Evolutionary conservation across 352 stramenopile species (phyloP), one percentile per base, ranked within the genome.

Genomic region (Phytophthora sojae): DNA sequence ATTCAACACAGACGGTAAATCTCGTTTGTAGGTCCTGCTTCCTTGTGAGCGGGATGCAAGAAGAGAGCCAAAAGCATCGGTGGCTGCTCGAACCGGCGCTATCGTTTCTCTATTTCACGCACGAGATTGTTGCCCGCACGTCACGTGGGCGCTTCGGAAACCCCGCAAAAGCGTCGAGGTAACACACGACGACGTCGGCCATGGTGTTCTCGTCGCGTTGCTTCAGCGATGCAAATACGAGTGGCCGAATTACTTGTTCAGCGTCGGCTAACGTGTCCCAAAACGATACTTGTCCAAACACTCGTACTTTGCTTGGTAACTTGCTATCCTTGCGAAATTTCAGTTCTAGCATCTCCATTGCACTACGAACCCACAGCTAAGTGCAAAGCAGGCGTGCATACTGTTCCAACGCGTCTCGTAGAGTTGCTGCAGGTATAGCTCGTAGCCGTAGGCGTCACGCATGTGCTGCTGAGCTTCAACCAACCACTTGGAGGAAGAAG

Each of bases 191-290:
- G 12, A 69, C 23, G 42, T 69, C 62, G 7, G 62, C 30, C 53
- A 63, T 29, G 4, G 53, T 58, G n/a, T 63, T 69, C 8, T 64
- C 62, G 17, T 69, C 44, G 2, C 62, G 30, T 30, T 63, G 54
- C 12, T 69, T 69, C 5, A 58, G 35, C 2, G 45, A 65, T 4
- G 58, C 58, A 51, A 56, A 65, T 14, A 29, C 58, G 6, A 65
- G 14, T n/a, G 42, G 44, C 1, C 45, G 8, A 2, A 65, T 23
- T 11, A 65, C 58, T 19, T 57, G n/a, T 50, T 65, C 58, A 23
- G 58, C 45, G 9, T 50, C 47, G 3, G 23, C 15, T 35, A 65
- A 14, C 14, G 23, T 19, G 5, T 61, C 14, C 35, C n/a, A 30
- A 49, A 61, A 61, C 32, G 32, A 39, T 39, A 39, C 32, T 39